These are phyloP conservation scores for Taxillus chinensis DNA, from an alignment of 164 flowering plant species.

Conservation along the genomic window DNA sequence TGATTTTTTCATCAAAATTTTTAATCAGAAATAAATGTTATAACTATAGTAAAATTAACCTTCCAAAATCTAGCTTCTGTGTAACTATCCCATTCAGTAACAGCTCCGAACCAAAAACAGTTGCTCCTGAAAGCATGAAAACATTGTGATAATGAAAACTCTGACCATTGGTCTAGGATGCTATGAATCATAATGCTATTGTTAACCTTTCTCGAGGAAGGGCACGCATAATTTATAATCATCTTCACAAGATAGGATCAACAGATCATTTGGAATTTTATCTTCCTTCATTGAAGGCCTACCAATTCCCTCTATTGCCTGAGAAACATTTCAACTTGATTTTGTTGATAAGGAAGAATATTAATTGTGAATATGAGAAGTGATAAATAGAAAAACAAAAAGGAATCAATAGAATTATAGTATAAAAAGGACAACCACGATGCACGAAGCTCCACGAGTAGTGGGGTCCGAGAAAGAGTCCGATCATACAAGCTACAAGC, in stretches of 20 bases:
- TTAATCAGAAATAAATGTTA: background rate
- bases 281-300: conserved; percentile 46
- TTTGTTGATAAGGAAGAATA: background rate
- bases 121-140: conserved; percentile 48
- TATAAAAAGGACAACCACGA: too few species aligned
- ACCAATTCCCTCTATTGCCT: conserved; percentile 69
- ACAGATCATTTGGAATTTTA: conserved; percentile 41
- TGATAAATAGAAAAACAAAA: background rate
- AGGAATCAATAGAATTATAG: too few species aligned
- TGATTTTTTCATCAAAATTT: background rate
- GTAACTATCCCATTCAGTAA: conserved; percentile 81
- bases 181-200: background rate
- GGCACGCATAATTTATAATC: conserved; percentile 65
- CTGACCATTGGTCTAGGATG: background rate
- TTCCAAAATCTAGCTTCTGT: conserved; percentile 74
- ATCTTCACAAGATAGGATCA: conserved; percentile 85
- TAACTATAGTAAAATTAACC: conserved; percentile 30
- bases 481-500: too few species aligned
- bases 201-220: conserved; percentile 66
- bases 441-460: too few species aligned
- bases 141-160: too few species aligned
- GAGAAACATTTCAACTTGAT: conserved; percentile 9
- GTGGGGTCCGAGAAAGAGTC: too few species aligned
- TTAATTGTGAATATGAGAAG: background rate
- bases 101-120: conserved; percentile 74